These are phyloP conservation scores for Annulohypoxylon nitens DNA, from an alignment of 495 filamentous ascomycete species.

Conservation along the genomic window DNA sequence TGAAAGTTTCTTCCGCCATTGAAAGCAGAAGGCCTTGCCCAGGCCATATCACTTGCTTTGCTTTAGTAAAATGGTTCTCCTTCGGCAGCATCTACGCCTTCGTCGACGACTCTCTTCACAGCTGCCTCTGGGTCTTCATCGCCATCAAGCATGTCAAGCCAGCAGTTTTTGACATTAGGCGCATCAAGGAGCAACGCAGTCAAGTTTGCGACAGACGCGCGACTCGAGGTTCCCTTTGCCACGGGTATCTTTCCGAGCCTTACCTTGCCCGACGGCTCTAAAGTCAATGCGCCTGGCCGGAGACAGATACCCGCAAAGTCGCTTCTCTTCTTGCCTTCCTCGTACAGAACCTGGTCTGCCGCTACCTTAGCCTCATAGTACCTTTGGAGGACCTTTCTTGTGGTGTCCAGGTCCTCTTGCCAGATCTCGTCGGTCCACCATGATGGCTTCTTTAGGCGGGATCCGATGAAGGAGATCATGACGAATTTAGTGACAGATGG, in stretches of 20 bases:
- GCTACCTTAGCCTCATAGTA: constrained; percentile 83
- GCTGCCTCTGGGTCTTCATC: constrained; percentile 71
- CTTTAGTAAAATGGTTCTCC: constrained; percentile 63
- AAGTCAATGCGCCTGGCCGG: constrained; percentile 74
- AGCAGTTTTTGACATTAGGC: constrained; percentile 60
- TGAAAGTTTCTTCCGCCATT: neutral
- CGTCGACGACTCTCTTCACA: constrained; percentile 72
- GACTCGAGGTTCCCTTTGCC: constrained; percentile 67
- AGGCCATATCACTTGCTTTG: neutral
- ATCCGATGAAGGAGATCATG: constrained; percentile 75
- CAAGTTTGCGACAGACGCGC: constrained; percentile 78
- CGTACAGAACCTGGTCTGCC: constrained; percentile 79
- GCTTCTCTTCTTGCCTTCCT: constrained; percentile 58
- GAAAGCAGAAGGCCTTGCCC: neutral
- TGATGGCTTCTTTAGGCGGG: constrained; percentile 67
- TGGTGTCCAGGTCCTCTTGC: constrained; percentile 63
- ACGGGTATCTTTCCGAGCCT: constrained; percentile 71
- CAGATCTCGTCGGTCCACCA: constrained; percentile 78
- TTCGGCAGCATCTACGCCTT: constrained; percentile 74
- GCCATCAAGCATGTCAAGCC: constrained; percentile 64
- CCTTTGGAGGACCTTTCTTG: constrained; percentile 66
- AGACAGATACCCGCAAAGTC: constrained; percentile 75
- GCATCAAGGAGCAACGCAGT: constrained; percentile 73
- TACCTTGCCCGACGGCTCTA: constrained; percentile 72
- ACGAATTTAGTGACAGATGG: constrained; percentile 78